A percentile compares a stretch with the other conserved stretches of the same genome.
phyloP scores from a whole-genome alignment of 257 asterid species.

The Mitragyna speciosa region DNA sequence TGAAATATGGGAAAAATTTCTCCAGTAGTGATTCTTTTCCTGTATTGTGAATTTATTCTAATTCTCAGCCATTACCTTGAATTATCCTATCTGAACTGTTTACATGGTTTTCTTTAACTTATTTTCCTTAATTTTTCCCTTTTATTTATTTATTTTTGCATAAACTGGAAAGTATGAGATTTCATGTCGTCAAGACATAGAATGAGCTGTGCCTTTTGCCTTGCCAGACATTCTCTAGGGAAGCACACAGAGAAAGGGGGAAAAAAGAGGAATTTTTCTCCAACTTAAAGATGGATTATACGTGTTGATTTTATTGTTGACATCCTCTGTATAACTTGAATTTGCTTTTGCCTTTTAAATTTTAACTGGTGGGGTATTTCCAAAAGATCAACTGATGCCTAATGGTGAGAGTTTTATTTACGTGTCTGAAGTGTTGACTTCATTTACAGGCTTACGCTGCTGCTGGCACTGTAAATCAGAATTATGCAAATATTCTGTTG shows the following conservation, averaged over 20 bases:
- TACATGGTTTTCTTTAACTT: neutral
- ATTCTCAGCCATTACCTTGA: neutral
- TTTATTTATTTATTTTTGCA: neutral
- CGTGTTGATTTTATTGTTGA: neutral
- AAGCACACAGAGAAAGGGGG: neutral
- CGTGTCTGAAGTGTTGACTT: neutral
- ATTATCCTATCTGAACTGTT: neutral
- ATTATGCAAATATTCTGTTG: constrained; percentile 89
- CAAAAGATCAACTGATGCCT: neutral
- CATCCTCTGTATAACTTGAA: neutral
- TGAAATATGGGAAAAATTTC: neutral
- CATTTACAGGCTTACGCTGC: constrained; percentile 92
- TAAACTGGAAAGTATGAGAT: neutral
- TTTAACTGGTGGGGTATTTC: neutral
- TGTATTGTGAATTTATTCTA: neutral
- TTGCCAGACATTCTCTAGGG: neutral
- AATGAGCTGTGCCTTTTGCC: neutral
- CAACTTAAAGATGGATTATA: neutral
- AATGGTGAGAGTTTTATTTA: neutral
- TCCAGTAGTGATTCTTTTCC: neutral
- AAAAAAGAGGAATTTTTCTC: neutral
- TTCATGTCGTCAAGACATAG: too few species aligned
- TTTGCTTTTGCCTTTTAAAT: neutral
- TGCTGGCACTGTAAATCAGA: constrained; percentile 96
- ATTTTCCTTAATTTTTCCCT: too few species aligned